Evolutionary conservation across 768 basidiomycete genomes (phyloP).

Genomic region (Suillus variegatus): DNA sequence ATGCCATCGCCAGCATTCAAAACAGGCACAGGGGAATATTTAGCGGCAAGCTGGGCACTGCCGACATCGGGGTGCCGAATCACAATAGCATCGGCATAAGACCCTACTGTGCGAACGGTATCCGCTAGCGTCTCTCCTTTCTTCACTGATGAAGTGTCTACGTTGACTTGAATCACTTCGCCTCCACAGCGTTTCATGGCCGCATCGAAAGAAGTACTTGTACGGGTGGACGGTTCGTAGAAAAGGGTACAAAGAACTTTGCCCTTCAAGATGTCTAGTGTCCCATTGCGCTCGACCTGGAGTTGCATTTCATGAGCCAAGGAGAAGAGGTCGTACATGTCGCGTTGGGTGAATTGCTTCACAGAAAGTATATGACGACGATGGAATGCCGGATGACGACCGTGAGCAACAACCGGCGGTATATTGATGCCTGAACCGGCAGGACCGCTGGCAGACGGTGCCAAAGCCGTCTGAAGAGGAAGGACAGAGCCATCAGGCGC

Average conservation of each 20-base stretch:
- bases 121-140: conserved; percentile 95
- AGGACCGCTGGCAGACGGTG: not conserved
- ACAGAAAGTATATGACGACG: conserved; percentile 92
- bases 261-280: conserved; percentile 86
- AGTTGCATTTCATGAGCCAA: conserved; percentile 96
- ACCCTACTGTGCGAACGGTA: conserved; percentile 91
- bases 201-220: conserved; percentile 94
- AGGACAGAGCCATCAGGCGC: conserved; percentile 22
- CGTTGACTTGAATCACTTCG: conserved; percentile 83
- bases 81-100: conserved; percentile 94
- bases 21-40: conserved; percentile 93
- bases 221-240: conserved; percentile 97
- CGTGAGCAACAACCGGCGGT: conserved; percentile 21
- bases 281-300: conserved; percentile 90
- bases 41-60: conserved; percentile 93
- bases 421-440: conserved; percentile 8
- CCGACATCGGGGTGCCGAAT: conserved; percentile 94
- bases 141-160: conserved; percentile 81
- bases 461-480: conserved; percentile 14
- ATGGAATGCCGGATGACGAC: conserved; percentile 84
- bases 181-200: conserved; percentile 99
- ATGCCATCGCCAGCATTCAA: conserved; percentile 97
- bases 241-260: conserved; percentile 90
- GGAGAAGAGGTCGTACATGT: conserved; percentile 92
- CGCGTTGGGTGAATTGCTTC: conserved; percentile 87